Evolutionary conservation across 2,329 filamentous ascomycete species (phyloP).

Genomic region (Botryotinia calthae): DNA sequence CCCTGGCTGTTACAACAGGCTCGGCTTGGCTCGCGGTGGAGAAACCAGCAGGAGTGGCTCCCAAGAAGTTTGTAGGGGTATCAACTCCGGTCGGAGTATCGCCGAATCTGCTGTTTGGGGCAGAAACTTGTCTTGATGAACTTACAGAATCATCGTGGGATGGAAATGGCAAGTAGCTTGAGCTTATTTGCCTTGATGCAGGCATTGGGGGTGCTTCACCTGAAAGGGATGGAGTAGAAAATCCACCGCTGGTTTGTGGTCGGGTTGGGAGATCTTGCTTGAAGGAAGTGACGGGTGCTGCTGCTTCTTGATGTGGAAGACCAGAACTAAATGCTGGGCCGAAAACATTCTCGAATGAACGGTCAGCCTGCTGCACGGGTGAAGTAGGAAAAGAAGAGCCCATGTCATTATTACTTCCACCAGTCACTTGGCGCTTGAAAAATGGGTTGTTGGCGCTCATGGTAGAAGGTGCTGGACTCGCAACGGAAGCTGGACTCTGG

Average conservation of each 20-base stretch:
- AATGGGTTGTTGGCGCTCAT: conserved; percentile 90
- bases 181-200: conserved; percentile 74
- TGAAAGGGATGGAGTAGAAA: conserved; percentile 53
- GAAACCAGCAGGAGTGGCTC: conserved; percentile 36
- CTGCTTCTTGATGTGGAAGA: conserved; percentile 41
- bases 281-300: conserved; percentile 58
- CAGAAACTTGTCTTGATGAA: conserved; percentile 76
- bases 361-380: conserved; percentile 51
- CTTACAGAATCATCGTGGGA: conserved; percentile 65
- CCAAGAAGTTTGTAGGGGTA: conserved; percentile 41
- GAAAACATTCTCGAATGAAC: conserved; percentile 83
- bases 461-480: conserved; percentile 67
- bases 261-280: conserved; percentile 43
- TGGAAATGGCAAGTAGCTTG: conserved; percentile 70
- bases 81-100: conserved; percentile 44
- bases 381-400: conserved; percentile 46
- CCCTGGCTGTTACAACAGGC: conserved; percentile 28
- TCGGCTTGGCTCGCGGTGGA: conserved; percentile 32
- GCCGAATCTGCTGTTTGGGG: conserved; percentile 64
- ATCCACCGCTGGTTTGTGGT: conserved; percentile 32
- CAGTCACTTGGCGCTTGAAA: conserved; percentile 62
- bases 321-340: conserved; percentile 60
- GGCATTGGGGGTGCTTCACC: conserved; percentile 59
- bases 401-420: conserved; percentile 52
- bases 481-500: conserved; percentile 48